These are phyloP conservation scores for Saposhnikovia divaricata DNA, from an alignment of 129 eudicot species.

Conservation along the genomic window DNA sequence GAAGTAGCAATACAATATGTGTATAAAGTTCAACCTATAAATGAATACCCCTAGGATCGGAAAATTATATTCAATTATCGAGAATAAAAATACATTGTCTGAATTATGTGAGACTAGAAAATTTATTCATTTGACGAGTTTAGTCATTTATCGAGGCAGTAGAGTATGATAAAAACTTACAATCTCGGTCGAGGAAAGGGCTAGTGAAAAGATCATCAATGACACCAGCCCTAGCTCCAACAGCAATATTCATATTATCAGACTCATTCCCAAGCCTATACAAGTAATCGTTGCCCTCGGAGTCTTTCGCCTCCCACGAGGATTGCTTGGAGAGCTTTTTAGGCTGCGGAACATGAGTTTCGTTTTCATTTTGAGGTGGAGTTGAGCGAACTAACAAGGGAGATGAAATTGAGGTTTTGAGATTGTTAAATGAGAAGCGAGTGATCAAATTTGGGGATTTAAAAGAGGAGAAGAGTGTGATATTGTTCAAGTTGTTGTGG, in stretches of 20 bases:
- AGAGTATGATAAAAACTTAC: constrained; percentile 23
- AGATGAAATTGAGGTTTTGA: background rate
- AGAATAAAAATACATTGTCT: background rate
- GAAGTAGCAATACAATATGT: background rate
- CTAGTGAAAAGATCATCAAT: constrained; percentile 88
- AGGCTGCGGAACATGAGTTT: constrained; percentile 6
- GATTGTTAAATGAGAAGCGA: background rate
- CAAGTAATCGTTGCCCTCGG: constrained; percentile 74
- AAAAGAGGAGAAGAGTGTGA: constrained; percentile 22
- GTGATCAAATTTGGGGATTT: constrained; percentile 18
- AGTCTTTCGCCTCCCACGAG: constrained; percentile 83
- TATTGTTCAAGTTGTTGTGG: constrained; percentile 22
- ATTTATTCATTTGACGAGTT: background rate
- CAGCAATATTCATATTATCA: constrained; percentile 87
- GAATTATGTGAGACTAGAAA: no score
- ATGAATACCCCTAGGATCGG: background rate
- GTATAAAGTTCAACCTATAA: no score
- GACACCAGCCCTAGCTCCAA: constrained; percentile 93
- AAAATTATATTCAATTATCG: background rate
- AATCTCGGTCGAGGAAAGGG: constrained; percentile 77
- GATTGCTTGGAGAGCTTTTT: constrained; percentile 62
- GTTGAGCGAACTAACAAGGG: constrained; percentile 21
- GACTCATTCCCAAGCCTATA: constrained; percentile 89
- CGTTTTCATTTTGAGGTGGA: constrained; percentile 23
- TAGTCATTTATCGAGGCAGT: background rate